Evolutionary conservation across 108 stramenopile genomes (phyloP).

Genomic region (Asterionellopsis glacialis): DNA sequence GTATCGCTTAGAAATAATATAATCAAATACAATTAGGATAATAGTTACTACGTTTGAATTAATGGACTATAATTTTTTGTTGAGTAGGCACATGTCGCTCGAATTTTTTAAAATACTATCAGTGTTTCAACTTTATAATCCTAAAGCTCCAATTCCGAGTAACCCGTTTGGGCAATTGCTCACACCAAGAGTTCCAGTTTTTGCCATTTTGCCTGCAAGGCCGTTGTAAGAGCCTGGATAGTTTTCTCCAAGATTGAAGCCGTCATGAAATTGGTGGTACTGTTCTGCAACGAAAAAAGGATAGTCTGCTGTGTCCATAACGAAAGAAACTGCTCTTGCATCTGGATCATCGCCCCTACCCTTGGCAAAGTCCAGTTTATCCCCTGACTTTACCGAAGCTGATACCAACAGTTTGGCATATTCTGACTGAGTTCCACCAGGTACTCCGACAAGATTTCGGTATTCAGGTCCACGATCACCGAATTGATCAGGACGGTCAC

Average conservation of each 20-base stretch:
- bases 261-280: conserved; percentile 20
- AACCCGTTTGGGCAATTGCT: conserved; percentile 2
- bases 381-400: conserved; percentile 52
- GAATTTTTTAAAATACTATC: no score
- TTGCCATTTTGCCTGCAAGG: neutral
- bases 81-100: no score
- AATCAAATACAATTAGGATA: no score
- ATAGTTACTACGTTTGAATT: no score
- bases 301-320: conserved; percentile 67
- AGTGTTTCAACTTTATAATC: neutral
- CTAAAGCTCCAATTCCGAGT: neutral
- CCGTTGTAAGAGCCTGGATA: conserved; percentile 8
- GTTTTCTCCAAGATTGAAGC: conserved; percentile 10
- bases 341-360: conserved; percentile 79
- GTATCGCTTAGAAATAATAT: no score
- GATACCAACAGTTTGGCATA: conserved; percentile 36
- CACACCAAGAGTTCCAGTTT: neutral
- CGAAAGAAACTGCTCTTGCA: conserved; percentile 51
- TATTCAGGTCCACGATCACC: conserved; percentile 82
- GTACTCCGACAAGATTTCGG: conserved; percentile 62
- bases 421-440: conserved; percentile 51
- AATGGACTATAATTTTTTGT: no score
- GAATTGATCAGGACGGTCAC: conserved; percentile 6
- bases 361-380: conserved; percentile 35
- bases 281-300: conserved; percentile 69